Base-by-base conservation (phyloP, 768 basidiomycete species). In the Strobilomyces dryophilus region DNA sequence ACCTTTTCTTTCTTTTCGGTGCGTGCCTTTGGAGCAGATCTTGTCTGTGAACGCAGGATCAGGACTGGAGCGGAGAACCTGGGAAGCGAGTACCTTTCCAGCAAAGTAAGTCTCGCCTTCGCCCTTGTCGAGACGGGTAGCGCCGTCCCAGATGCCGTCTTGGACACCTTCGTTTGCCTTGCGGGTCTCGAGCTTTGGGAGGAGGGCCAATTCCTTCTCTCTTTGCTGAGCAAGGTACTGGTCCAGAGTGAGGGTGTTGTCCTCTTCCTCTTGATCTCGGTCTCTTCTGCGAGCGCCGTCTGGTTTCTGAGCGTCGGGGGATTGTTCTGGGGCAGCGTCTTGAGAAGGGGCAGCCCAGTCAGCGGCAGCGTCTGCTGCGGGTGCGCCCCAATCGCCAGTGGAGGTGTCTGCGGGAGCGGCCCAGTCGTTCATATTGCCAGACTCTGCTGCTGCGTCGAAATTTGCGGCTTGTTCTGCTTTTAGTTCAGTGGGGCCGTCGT, bases 231-330 rank as follows among this genome's bases (percentile, higher is more conserved):
- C 88, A 55, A 89, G 77, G 76, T 94, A 98, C 69, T 98, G 87
- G 47, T 97, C 95, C 66, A 94, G 80, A 39, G 95, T 95, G 65
- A 97, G 81, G 41, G 91, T 93, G 73, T 93, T 91, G 72, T 95
- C 92, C 69, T 93, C 90, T 66, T 94, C 92, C 61, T 94, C 92
- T 18, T 71, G 75, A 65, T 89, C 85, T 17, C 77, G 74, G 49
- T 84, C 81, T 60, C 71, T 79, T 55, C 70, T 61, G 66, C 73
- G 73, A 6, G 69, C 56, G 43, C 71, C 53, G 17, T 77, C 75
- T 32, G 68, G 69, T 48, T 72, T 71, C 8, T 71, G 67, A 7
- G 61, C 77, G 66, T 61, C 71, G 52, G 67, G 58, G 61, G 66
- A 61, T 67, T 71, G 44, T 55, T 68, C 51, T 69, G 69, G 39